These are phyloP conservation scores for Schizosaccharomyces octosporus DNA, from an alignment of 805 yeast genomes.

Conservation along the genomic window DNA sequence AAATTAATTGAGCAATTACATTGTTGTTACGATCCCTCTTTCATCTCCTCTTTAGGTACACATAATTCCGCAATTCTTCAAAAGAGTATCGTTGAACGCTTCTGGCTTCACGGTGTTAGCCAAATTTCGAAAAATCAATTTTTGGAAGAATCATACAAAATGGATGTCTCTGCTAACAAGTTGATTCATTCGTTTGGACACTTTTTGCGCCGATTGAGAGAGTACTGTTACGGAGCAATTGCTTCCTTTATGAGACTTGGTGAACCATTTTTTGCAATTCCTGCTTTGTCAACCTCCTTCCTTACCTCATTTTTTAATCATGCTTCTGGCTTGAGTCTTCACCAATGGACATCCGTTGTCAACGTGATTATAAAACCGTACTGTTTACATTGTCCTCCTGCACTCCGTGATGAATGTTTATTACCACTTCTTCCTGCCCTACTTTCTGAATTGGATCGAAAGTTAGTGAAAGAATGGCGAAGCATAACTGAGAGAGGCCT, in stretches of 20 bases:
- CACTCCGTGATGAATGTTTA: conserved; percentile 44
- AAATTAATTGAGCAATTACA: conserved; percentile 75
- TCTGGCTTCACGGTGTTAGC: conserved; percentile 97
- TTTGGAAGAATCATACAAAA: conserved; percentile 78
- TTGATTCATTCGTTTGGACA: conserved; percentile 97
- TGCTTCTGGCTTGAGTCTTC: conserved; percentile 66
- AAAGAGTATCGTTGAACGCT: conserved; percentile 71
- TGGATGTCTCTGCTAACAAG: conserved; percentile 79
- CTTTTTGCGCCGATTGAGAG: conserved; percentile 81
- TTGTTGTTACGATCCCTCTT: conserved; percentile 78
- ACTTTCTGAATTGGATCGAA: conserved; percentile 42
- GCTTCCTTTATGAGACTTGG: conserved; percentile 78
- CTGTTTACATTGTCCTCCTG: conserved; percentile 66
- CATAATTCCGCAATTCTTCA: conserved; percentile 84
- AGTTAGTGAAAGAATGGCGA: conserved; percentile 61
- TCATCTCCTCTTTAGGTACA: conserved; percentile 68
- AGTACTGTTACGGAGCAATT: conserved; percentile 73
- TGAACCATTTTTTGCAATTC: conserved; percentile 66
- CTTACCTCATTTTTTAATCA: conserved; percentile 78
- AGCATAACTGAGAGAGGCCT: conserved; percentile 19
- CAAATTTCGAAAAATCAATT: conserved; percentile 83
- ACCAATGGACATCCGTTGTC: conserved; percentile 92
- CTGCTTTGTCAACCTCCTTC: conserved; percentile 46
- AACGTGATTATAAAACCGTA: conserved; percentile 70
- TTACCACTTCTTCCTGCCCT: conserved; percentile 53